A percentile compares a stretch with the other conserved stretches of the same genome.
Evolutionary conservation across 139 green algal genomes (phyloP).

Genomic region (Nannochloris sp.): DNA sequence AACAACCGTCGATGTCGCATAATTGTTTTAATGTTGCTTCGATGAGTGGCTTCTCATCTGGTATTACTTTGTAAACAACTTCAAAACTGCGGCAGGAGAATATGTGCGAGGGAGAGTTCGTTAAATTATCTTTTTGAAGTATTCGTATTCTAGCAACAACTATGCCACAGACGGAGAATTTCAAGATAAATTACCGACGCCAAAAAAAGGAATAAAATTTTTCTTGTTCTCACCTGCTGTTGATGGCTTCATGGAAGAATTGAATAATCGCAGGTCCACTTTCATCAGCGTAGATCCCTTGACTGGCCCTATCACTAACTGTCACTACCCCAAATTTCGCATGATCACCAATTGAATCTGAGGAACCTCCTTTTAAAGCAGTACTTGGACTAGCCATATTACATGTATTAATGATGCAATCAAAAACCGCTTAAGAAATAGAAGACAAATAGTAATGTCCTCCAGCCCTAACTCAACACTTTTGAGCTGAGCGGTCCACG

Average conservation of each 20-base stretch:
- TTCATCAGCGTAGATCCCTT: slow-evolving; percentile 72
- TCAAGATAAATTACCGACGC: neutral
- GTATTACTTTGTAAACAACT: slow-evolving; percentile 67
- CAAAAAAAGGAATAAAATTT: neutral
- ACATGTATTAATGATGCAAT: too few relatives aligned
- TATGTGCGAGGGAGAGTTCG: too few relatives aligned
- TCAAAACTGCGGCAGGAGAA: slow-evolving; percentile 44
- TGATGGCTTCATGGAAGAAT: slow-evolving; percentile 80
- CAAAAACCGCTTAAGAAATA: too few relatives aligned
- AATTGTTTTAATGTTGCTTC: slow-evolving; percentile 72
- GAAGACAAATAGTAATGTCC: neutral
- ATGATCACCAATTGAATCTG: slow-evolving; percentile 41
- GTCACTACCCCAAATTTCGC: slow-evolving; percentile 76
- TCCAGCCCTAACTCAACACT: neutral
- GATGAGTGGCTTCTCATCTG: slow-evolving; percentile 74
- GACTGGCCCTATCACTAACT: slow-evolving; percentile 73
- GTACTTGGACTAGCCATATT: neutral
- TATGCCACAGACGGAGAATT: neutral
- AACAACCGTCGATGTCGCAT: slow-evolving; percentile 70
- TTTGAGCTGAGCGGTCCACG: too few relatives aligned
- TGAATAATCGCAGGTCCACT: slow-evolving; percentile 80
- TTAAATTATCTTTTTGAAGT: too few relatives aligned
- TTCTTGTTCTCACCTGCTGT: slow-evolving; percentile 36
- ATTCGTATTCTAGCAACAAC: too few relatives aligned
- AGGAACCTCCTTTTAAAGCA: neutral